These are phyloP conservation scores for Phytophthora capsici DNA, from an alignment of 352 stramenopile species.

Conservation along the genomic window DNA sequence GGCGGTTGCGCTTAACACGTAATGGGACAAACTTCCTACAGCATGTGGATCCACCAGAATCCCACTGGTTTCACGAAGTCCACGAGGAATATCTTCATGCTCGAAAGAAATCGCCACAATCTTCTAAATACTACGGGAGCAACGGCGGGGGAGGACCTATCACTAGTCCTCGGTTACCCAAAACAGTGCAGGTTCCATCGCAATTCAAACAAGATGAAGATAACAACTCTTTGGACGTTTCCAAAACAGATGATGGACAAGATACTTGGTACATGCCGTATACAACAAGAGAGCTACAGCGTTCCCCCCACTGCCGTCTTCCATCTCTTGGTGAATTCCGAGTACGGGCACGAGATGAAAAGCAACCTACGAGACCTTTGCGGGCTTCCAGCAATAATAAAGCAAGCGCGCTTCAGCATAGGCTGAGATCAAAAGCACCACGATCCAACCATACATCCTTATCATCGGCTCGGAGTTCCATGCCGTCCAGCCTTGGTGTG, in stretches of 20 bases:
- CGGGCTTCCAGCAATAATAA: conserved; percentile 20
- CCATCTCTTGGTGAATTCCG: conserved; percentile 59
- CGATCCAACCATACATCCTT: conserved; percentile 17
- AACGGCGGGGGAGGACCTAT: neutral
- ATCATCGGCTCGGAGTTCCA: conserved; percentile 6
- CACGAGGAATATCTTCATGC: conserved; percentile 38
- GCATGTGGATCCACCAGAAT: conserved; percentile 36
- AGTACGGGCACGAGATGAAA: conserved; percentile 49
- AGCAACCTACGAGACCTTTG: conserved; percentile 40
- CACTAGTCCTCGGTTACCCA: conserved; percentile 9
- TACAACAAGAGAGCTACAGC: conserved; percentile 62
- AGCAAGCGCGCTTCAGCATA: conserved; percentile 7
- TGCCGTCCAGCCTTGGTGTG: neutral
- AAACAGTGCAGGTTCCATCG: neutral
- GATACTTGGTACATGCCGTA: conserved; percentile 65
- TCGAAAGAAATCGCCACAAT: conserved; percentile 9
- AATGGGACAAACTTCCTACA: conserved; percentile 60
- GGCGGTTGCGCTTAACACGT: conserved; percentile 50
- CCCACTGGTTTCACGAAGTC: conserved; percentile 43
- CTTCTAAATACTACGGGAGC: neutral
- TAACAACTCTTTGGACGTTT: neutral
- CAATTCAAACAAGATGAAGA: conserved; percentile 18
- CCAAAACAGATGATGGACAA: conserved; percentile 6
- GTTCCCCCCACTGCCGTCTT: conserved; percentile 47
- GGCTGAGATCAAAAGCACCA: conserved; percentile 1